Evolutionary conservation across 2,329 filamentous ascomycete genomes (phyloP).

Genomic region (Talaromyces sp.): DNA sequence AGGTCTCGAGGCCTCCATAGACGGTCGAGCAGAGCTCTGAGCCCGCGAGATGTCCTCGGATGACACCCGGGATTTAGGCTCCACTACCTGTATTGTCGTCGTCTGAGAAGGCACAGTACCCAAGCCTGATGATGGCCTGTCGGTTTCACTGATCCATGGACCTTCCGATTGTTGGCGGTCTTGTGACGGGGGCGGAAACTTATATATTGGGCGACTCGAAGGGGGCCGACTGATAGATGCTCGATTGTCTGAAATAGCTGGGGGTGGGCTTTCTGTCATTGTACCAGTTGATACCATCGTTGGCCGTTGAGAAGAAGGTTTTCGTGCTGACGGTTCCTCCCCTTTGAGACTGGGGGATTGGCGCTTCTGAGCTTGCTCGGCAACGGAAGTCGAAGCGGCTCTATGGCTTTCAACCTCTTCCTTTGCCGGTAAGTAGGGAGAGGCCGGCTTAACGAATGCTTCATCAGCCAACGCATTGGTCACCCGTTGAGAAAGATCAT

Average conservation of each 20-base stretch:
- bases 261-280: conserved; percentile 61
- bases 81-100: conserved; percentile 37
- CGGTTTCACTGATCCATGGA: conserved; percentile 40
- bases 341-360: conserved; percentile 28
- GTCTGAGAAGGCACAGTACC: conserved; percentile 37
- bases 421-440: conserved; percentile 31
- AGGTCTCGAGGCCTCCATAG: conserved; percentile 69
- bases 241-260: conserved; percentile 40
- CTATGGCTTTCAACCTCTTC: conserved; percentile 29
- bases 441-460: conserved; percentile 63
- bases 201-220: conserved; percentile 51
- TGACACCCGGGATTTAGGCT: conserved; percentile 52
- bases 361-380: conserved; percentile 25
- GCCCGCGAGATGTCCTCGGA: conserved; percentile 51
- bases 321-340: conserved; percentile 36
- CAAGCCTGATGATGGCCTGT: conserved; percentile 25
- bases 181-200: conserved; percentile 50
- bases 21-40: conserved; percentile 62
- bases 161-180: conserved; percentile 47
- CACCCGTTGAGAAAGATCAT: conserved; percentile 64
- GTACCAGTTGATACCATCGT: conserved; percentile 71
- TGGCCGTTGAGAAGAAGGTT: conserved; percentile 40
- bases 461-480: conserved; percentile 79
- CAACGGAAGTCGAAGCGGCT: conserved; percentile 27
- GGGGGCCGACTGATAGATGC: conserved; percentile 31